Evolutionary conservation across 2,329 filamentous ascomycete species (phyloP).

Genomic region (Diaporthe citriasiana): DNA sequence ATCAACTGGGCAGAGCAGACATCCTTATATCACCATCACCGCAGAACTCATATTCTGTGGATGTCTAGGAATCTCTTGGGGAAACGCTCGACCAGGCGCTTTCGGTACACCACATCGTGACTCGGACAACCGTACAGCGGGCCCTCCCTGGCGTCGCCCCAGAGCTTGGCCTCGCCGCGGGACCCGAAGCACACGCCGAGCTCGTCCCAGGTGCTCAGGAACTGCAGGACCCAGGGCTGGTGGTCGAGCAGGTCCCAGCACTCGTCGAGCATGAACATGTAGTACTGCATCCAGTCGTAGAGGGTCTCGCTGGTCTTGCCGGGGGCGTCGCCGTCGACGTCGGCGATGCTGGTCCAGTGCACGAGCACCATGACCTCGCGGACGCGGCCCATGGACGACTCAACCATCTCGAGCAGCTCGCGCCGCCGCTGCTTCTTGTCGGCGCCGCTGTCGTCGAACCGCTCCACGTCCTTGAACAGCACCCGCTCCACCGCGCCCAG

Average conservation of each 20-base stretch:
- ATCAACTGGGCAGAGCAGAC: background rate
- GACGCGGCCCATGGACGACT: slow-evolving; percentile 40
- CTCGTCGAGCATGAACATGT: slow-evolving; percentile 42
- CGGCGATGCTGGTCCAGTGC: slow-evolving; percentile 43
- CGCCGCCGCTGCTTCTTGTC: slow-evolving; percentile 43
- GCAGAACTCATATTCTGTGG: slow-evolving; percentile 37
- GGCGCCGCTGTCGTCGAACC: slow-evolving; percentile 39
- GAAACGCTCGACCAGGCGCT: slow-evolving; percentile 42
- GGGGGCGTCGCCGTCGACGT: slow-evolving; percentile 32
- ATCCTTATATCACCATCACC: slow-evolving; percentile 17
- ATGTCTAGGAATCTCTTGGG: slow-evolving; percentile 40
- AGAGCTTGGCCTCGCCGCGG: slow-evolving; percentile 36
- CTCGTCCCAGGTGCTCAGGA: slow-evolving; percentile 42
- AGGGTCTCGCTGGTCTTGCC: slow-evolving; percentile 38
- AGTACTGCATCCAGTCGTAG: slow-evolving; percentile 44
- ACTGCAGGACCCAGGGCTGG: slow-evolving; percentile 42
- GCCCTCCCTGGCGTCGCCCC: slow-evolving; percentile 42
- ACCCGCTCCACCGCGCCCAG: slow-evolving; percentile 35
- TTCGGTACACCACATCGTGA: slow-evolving; percentile 41
- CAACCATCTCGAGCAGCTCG: slow-evolving; percentile 42
- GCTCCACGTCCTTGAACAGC: slow-evolving; percentile 43
- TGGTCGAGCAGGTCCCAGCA: slow-evolving; percentile 42
- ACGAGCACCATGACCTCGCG: slow-evolving; percentile 43
- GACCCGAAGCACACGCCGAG: slow-evolving; percentile 41
- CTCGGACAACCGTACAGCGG: slow-evolving; percentile 42